Evolutionary conservation across 805 yeast genomes (phyloP), one percentile per base, ranked within the genome.

Genomic region (Cyberlindnera galapagoensis): DNA sequence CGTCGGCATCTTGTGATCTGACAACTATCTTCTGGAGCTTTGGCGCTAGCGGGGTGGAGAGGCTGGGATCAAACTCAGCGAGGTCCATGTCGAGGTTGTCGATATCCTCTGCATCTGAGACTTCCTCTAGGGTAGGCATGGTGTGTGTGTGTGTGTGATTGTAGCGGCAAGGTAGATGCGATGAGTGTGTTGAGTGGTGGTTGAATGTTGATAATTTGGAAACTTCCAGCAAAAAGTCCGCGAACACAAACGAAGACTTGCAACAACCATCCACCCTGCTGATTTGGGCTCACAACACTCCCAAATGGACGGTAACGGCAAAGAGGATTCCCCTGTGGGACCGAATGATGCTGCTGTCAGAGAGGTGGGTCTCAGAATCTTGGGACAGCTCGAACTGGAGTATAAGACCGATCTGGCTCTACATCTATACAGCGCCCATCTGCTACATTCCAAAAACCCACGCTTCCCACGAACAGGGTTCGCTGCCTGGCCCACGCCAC

Each of bases 31-130:
- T 81, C 40, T 69, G 68, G 15, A 78, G 71, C 45, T 70, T 66
- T 30, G 87, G 86, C 1, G 88, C 88, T 15, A 80, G 59, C 7
- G 90, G 83, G 0, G 90, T 79, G 25, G 57, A 67, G 41, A 81
- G 59, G 24, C 60, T 56, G 16, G 80, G 87, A 57, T 87, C 97
- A 42, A 86, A 81, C 62, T 90, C 94, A 4, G 94, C 94, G 18
- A 88, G 65, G 59, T 88, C 96, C 83, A 85, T 80, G 49, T 90
- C 96, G 76, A 86, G 67, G 62, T 87, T 79, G 52, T 88, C 97
- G 59, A 90, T 76, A 47, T 80, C 88, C 43, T 84, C 94, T 50
- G 76, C 82, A 54, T 80, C 87, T 35, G 64, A 67, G 36, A 82
- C 76, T 46, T 81, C 88, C 54, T 82, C 94, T 35, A 82, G 55